A percentile compares a stretch with the other conserved stretches of the same genome.
Evolutionary conservation across 2,329 filamentous ascomycete genomes (phyloP).

Genomic region (Beauveria brongniartii): DNA sequence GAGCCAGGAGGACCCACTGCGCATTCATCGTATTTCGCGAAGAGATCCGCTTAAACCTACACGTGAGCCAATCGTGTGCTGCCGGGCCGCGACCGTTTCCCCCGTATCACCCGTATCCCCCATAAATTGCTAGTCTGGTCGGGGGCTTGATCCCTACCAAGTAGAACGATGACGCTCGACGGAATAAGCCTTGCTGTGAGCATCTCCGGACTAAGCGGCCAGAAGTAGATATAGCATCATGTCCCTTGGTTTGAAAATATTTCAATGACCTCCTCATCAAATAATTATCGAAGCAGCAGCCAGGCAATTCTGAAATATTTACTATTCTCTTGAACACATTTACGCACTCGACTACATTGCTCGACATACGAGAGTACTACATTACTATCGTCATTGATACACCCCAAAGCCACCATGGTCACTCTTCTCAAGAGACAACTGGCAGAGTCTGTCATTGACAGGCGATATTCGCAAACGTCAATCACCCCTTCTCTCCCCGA

Average conservation of each 20-base stretch:
- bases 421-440: conserved; percentile 1
- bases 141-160: background rate
- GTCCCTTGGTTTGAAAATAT: background rate
- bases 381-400: background rate
- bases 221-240: background rate
- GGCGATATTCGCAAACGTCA: background rate
- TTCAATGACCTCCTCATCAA: background rate
- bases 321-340: background rate
- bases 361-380: background rate
- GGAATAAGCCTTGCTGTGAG: background rate
- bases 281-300: background rate
- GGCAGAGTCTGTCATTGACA: background rate
- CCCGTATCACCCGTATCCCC: conserved; percentile 5
- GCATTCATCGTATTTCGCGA: conserved; percentile 13
- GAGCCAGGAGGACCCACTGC: background rate
- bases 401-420: conserved; percentile 13
- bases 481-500: conserved; percentile 20
- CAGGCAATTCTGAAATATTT: no score
- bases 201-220: background rate
- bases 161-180: background rate
- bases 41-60: background rate
- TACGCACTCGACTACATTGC: background rate
- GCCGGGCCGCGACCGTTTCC: background rate
- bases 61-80: background rate
- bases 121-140: background rate